Percentiles rank a stretch among this genome's conserved stretches.
phyloP scores from a whole-genome alignment of 768 basidiomycete genomes.

The Rhizopogon vesiculosus region DNA sequence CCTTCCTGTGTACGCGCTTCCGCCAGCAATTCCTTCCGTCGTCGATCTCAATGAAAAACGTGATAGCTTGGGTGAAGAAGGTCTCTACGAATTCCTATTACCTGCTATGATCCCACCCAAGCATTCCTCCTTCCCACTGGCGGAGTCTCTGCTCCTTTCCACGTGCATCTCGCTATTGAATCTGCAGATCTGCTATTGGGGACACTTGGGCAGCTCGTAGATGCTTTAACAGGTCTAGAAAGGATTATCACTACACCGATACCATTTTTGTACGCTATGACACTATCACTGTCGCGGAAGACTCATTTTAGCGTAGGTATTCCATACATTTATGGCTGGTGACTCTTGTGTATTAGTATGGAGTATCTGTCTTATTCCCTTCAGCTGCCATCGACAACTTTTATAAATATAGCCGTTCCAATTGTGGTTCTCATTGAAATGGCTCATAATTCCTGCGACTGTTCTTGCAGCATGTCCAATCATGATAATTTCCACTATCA shows the following conservation, averaged over 20 bases:
- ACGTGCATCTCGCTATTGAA: not conserved
- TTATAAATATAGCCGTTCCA: constrained; percentile 51
- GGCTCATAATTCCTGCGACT: constrained; percentile 64
- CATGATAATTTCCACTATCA: too few relatives aligned
- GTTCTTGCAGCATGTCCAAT: constrained; percentile 37
- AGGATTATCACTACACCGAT: constrained; percentile 73
- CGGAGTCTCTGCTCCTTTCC: not conserved
- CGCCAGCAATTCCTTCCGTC: constrained; percentile 41
- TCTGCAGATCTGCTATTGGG: constrained; percentile 40
- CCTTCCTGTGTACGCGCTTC: constrained; percentile 60
- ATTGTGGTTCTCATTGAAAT: constrained; percentile 47
- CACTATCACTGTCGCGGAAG: not conserved
- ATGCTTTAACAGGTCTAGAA: constrained; percentile 65
- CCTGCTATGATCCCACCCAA: constrained; percentile 56
- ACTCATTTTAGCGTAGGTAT: constrained; percentile 36
- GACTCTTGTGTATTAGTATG: constrained; percentile 57
- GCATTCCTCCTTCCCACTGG: constrained; percentile 41
- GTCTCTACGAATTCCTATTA: constrained; percentile 32
- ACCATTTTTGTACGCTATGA: constrained; percentile 56
- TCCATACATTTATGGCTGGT: constrained; percentile 67
- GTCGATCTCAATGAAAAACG: constrained; percentile 19
- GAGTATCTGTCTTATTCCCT: not conserved
- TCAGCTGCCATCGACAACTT: not conserved
- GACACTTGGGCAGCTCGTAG: constrained; percentile 52
- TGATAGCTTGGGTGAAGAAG: not conserved